These are phyloP conservation scores for Pinus albicaulis DNA, from an alignment of 75 land plant genomes.

Conservation along the genomic window DNA sequence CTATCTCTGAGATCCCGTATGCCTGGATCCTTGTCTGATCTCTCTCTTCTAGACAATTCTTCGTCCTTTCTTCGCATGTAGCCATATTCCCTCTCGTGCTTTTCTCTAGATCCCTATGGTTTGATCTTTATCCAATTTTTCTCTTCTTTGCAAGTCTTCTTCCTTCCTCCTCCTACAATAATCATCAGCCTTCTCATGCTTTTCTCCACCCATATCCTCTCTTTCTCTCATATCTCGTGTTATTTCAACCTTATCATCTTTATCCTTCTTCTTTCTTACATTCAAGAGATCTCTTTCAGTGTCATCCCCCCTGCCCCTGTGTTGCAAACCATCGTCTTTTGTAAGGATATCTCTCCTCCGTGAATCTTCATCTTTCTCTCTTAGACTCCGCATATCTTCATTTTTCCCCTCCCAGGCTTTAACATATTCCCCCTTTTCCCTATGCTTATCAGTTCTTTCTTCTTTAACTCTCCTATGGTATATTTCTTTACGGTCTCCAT, in stretches of 20 bases:
- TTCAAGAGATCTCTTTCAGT: constrained; percentile 38
- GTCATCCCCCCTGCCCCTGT: constrained; percentile 25
- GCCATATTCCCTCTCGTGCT: constrained; percentile 47
- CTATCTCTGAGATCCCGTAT: constrained; percentile 31
- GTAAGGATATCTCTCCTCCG: constrained; percentile 23
- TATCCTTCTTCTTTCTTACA: constrained; percentile 37
- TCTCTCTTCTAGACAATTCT: constrained; percentile 29
- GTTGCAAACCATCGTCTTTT: constrained; percentile 38
- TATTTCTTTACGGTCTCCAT: constrained; percentile 33
- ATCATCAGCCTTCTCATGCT: constrained; percentile 28
- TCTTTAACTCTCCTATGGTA: constrained; percentile 17
- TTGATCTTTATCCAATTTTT: constrained; percentile 36
- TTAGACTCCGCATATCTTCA: constrained; percentile 34
- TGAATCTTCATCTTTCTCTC: constrained; percentile 33
- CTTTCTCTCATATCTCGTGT: constrained; percentile 32
- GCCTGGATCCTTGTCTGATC: constrained; percentile 38
- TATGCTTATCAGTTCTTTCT: constrained; percentile 35
- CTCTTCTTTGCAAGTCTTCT: constrained; percentile 9
- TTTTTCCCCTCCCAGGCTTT: constrained; percentile 42
- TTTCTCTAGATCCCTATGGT: constrained; percentile 31
- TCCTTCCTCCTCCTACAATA: constrained; percentile 19
- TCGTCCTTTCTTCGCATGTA: constrained; percentile 39
- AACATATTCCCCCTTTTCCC: constrained; percentile 43
- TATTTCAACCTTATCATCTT: constrained; percentile 44
- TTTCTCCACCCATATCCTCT: constrained; percentile 28